These are phyloP conservation scores for Pseudocohnilembus persalinus DNA, from an alignment of 169 alveolate genomes.

Conservation along the genomic window DNA sequence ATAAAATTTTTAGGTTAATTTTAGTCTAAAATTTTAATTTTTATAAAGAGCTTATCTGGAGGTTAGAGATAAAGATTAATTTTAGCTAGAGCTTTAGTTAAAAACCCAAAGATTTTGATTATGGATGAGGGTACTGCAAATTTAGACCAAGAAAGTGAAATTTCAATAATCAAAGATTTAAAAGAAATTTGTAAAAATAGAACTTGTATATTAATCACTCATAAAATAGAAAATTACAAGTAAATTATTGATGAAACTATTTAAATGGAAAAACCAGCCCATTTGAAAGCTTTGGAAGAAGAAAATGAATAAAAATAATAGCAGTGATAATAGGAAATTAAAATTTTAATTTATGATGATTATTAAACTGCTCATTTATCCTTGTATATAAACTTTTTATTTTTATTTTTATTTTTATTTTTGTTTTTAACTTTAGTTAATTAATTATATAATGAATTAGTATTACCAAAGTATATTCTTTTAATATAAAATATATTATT, in stretches of 20 bases:
- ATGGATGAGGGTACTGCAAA: slow-evolving; percentile 62
- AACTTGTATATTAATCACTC: slow-evolving; percentile 40
- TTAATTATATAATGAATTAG: no score
- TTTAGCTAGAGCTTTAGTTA: slow-evolving; percentile 71
- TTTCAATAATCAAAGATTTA: slow-evolving; percentile 40
- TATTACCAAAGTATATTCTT: no score
- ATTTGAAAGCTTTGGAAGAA: background rate
- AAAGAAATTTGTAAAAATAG: slow-evolving; percentile 35
- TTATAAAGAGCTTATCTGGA: slow-evolving; percentile 26
- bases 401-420: no score
- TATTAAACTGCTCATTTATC: no score
- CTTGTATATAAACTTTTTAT: no score
- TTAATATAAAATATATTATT: no score
- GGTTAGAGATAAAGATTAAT: slow-evolving; percentile 76
- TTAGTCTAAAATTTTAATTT: no score
- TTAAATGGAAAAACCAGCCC: background rate
- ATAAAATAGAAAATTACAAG: slow-evolving; percentile 37
- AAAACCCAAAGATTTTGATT: slow-evolving; percentile 51
- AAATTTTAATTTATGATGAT: no score
- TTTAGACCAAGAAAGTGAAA: slow-evolving; percentile 49
- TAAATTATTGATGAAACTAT: slow-evolving; percentile 17
- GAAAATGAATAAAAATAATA: background rate
- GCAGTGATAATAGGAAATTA: no score
- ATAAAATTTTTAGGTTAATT: no score
- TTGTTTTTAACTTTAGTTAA: no score